Evolutionary conservation across 306 rosid species (phyloP).

Genomic region (Trifolium pratense): DNA sequence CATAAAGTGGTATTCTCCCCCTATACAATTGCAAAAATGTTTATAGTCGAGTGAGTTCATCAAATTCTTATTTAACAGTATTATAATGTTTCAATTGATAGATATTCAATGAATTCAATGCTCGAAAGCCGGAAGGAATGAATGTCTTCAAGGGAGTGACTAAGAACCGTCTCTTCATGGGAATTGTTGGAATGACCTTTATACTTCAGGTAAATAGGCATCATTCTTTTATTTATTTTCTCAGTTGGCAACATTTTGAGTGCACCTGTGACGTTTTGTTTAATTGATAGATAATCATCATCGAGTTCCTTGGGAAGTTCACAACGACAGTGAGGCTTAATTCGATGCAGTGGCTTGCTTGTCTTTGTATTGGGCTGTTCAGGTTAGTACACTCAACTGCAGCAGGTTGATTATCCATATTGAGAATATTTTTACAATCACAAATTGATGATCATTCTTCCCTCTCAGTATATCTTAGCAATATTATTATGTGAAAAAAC

Average conservation of each 20-base stretch:
- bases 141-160: slow-evolving; percentile 84
- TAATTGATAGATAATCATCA: slow-evolving; percentile 68
- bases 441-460: slow-evolving; percentile 1
- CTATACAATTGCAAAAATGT: slow-evolving; percentile 1
- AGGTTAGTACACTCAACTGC: slow-evolving; percentile 56
- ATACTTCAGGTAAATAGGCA: slow-evolving; percentile 71
- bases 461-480: slow-evolving; percentile 4
- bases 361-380: slow-evolving; percentile 57
- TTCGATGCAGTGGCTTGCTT: slow-evolving; percentile 69
- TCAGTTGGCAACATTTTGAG: slow-evolving; percentile 17
- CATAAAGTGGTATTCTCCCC: background rate
- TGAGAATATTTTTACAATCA: background rate
- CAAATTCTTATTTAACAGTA: slow-evolving; percentile 1
- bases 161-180: slow-evolving; percentile 72
- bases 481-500: background rate
- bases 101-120: slow-evolving; percentile 93
- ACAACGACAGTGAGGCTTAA: slow-evolving; percentile 66
- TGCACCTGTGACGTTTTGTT: slow-evolving; percentile 27
- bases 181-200: slow-evolving; percentile 71
- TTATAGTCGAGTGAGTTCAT: background rate
- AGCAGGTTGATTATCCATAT: slow-evolving; percentile 11
- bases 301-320: slow-evolving; percentile 84
- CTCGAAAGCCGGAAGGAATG: slow-evolving; percentile 88
- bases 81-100: slow-evolving; percentile 47
- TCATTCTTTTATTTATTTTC: slow-evolving; percentile 19